Base-by-base conservation (phyloP, 495 filamentous ascomycete genomes). In the Aspergillus homomorphus region DNA sequence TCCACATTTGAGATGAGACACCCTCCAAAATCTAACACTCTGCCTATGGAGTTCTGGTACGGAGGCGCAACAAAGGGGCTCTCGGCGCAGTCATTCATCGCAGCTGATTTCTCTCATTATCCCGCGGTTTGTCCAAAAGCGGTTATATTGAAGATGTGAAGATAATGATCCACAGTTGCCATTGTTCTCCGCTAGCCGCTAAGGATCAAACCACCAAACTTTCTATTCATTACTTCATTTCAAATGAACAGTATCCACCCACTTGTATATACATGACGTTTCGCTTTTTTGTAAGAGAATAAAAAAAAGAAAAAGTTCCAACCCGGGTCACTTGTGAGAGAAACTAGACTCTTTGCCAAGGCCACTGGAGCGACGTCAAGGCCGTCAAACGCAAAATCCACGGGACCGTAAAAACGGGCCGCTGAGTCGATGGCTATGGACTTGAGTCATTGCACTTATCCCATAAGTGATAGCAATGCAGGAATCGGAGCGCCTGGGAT, bases 61-160 rank as follows among this genome's bases (percentile, higher is more conserved):
- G 8, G 33, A 38, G 26, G 26, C 2, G 41, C 15, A 55, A 45
- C 22, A 54, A 54, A 55, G 24, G 24, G 19, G 26, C 3, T 9
- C 9, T 9, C 23, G 9, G 24, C 15, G 10, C 46, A 4, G 12
- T 10, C 12, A 23, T 50, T 26, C 46, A 24, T 28, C 5, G 23
- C 19, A 26, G 23, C 21, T 24, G 4, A 24, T 3, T 16, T 28
- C n/a, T 14, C 16, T 4, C 28, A 30, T 51, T 51, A 1, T 7
- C 33, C 16, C 48, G 4, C 9, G 2, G 1, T 4, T 18, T 51
- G 22, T 54, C 67, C 63, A 22, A 46, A 69, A 62, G 51, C 60
- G 64, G 67, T 59, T 62, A 62, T 52, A 70, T 73, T 68, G 59
- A 63, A 53, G 56, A 24, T 10, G 30, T 26, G 12, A 55, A 62